phyloP scores from a whole-genome alignment of 306 rosid species.

The Acacia melanoxylon region DNA sequence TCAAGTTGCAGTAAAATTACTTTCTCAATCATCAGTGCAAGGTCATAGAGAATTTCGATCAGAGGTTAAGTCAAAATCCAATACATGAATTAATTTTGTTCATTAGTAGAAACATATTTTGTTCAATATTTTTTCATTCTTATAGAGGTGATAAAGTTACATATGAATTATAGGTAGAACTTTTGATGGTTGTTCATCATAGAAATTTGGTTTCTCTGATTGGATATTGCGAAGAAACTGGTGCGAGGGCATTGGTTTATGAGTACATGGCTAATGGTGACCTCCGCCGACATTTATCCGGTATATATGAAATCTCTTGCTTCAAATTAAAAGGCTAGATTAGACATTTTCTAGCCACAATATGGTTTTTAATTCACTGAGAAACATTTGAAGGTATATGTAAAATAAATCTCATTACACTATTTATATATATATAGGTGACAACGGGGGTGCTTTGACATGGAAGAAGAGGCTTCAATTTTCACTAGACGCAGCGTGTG shows the following conservation, averaged over 20 bases:
- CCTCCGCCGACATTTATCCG: constrained; percentile 21
- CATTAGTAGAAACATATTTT: background rate
- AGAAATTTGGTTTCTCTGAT: too few species aligned
- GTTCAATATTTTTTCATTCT: background rate
- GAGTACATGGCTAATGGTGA: constrained; percentile 35
- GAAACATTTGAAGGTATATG: too few species aligned
- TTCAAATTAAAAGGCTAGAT: too few species aligned
- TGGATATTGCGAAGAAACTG: background rate
- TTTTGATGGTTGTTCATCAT: too few species aligned
- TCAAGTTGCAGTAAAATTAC: constrained; percentile 43
- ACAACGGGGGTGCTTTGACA: background rate
- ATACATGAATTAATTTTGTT: background rate
- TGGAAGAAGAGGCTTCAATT: background rate
- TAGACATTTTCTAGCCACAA: too few species aligned
- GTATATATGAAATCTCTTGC: background rate
- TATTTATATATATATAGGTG: too few species aligned
- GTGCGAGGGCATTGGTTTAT: constrained; percentile 32
- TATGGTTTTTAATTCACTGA: too few species aligned
- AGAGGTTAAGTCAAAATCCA: constrained; percentile 21
- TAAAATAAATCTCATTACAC: too few species aligned
- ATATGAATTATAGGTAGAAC: background rate
- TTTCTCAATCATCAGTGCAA: constrained; percentile 37
- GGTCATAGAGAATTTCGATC: constrained; percentile 34
- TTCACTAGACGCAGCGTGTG: background rate
- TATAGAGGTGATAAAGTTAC: too few species aligned